Conservation (phyloP, 345 rosid genomes). For the Erysimum cheiranthoides region DNA sequence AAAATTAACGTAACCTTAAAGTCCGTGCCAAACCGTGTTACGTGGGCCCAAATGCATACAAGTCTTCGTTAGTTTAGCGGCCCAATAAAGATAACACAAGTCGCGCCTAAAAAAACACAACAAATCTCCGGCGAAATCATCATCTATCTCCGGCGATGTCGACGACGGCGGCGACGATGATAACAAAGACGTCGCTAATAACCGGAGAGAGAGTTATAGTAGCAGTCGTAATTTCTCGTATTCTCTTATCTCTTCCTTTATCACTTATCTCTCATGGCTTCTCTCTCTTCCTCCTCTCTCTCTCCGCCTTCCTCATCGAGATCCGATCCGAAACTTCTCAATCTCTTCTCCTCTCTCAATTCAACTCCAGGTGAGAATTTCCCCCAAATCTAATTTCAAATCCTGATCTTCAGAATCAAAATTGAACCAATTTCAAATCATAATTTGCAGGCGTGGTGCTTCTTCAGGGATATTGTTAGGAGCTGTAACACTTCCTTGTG, state of each 20-base stretch:
- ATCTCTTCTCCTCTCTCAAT: constrained; percentile 48
- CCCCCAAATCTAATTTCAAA: background rate
- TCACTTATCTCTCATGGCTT: constrained; percentile 72
- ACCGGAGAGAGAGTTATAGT: constrained; percentile 94
- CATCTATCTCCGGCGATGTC: constrained; percentile 20
- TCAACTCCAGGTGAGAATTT: constrained; percentile 61
- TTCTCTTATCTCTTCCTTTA: constrained; percentile 64
- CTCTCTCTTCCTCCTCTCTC: constrained; percentile 62
- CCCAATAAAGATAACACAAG: constrained; percentile 7
- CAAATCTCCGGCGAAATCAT: constrained; percentile 16
- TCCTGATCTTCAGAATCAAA: too few relatives aligned
- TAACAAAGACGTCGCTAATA: constrained; percentile 27
- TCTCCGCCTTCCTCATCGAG: constrained; percentile 70
- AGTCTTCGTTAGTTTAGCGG: constrained; percentile 8
- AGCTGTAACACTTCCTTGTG: constrained; percentile 78
- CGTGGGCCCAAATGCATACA: constrained; percentile 19
- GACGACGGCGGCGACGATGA: constrained; percentile 1
- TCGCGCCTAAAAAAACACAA: background rate
- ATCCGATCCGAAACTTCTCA: constrained; percentile 56
- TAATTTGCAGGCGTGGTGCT: constrained; percentile 53
- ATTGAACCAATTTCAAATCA: too few relatives aligned
- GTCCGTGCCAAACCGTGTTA: constrained; percentile 39
- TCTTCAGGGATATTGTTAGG: constrained; percentile 90
- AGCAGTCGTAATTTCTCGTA: constrained; percentile 54
- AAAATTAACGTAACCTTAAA: constrained; percentile 17